Evolutionary conservation across 2,329 filamentous ascomycete species (phyloP).

Genomic region (Didymella segeticola): DNA sequence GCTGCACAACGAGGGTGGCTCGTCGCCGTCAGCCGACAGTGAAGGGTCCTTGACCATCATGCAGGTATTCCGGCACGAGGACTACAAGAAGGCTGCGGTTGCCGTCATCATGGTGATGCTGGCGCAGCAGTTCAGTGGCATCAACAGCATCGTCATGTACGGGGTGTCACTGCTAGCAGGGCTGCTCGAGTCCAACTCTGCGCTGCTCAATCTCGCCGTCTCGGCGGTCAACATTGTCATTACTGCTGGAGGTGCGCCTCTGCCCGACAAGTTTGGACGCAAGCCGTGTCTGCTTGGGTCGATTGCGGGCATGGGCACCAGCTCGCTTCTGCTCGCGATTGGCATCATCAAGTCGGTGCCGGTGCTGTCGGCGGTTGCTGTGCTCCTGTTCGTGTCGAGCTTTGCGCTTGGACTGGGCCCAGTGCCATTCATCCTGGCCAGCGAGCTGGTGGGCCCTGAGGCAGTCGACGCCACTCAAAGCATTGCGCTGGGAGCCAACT

Average conservation of each 20-base stretch:
- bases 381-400: conserved; percentile 84
- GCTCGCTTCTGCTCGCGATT: conserved; percentile 77
- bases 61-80: conserved; percentile 68
- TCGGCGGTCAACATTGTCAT: conserved; percentile 85
- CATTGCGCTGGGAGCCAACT: conserved; percentile 86
- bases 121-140: conserved; percentile 86
- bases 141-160: conserved; percentile 99
- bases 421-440: conserved; percentile 91
- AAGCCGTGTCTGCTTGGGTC: conserved; percentile 85
- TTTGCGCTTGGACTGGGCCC: conserved; percentile 92
- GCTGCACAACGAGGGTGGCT: conserved; percentile 55
- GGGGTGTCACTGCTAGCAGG: conserved; percentile 86
- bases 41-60: conserved; percentile 53
- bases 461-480: conserved; percentile 92
- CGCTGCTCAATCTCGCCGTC: conserved; percentile 84
- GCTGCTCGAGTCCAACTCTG: conserved; percentile 81
- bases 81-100: conserved; percentile 80
- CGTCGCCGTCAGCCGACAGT: conserved; percentile 32
- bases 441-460: conserved; percentile 87
- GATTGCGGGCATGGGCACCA: conserved; percentile 82
- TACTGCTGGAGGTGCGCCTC: conserved; percentile 79
- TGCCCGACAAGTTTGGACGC: conserved; percentile 86
- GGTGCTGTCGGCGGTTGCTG: conserved; percentile 78
- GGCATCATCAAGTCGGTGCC: conserved; percentile 78
- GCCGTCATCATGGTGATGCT: conserved; percentile 93